Evolutionary conservation across 768 basidiomycete species (phyloP).

Genomic region (Lactarius hatsudake): DNA sequence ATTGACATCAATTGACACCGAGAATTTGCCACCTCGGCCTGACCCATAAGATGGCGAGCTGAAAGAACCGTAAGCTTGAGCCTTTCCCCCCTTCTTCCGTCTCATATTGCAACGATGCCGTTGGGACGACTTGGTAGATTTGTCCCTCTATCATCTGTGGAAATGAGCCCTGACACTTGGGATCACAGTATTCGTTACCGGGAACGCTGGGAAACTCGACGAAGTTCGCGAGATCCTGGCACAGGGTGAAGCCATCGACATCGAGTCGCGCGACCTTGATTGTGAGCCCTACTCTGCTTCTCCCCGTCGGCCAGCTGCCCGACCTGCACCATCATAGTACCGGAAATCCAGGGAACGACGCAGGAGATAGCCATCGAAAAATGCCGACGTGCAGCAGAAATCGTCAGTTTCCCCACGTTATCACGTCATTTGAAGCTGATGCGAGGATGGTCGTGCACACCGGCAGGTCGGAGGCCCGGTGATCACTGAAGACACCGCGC

Average conservation of each 20-base stretch:
- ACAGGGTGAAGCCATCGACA: slow-evolving; percentile 63
- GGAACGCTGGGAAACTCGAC: slow-evolving; percentile 87
- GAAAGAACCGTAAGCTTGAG: neutral
- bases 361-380: slow-evolving; percentile 88
- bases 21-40: neutral
- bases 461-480: slow-evolving; percentile 49
- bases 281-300: slow-evolving; percentile 48
- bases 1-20: neutral
- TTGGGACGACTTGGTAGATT: slow-evolving; percentile 12
- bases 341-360: slow-evolving; percentile 92
- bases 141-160: neutral
- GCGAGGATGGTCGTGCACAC: neutral
- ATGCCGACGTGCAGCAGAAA: slow-evolving; percentile 78
- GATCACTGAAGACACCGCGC: slow-evolving; percentile 91
- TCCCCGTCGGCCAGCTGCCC: neutral
- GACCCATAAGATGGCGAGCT: neutral
- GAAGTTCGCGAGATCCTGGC: slow-evolving; percentile 86
- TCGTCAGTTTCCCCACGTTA: slow-evolving; percentile 43
- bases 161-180: neutral
- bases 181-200: slow-evolving; percentile 82
- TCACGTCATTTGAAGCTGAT: neutral
- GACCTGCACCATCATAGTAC: slow-evolving; percentile 49
- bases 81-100: neutral
- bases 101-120: neutral
- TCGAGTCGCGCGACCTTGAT: slow-evolving; percentile 80